Evolutionary conservation across 2,329 filamentous ascomycete species (phyloP).

Genomic region (Colletotrichum kahawae): DNA sequence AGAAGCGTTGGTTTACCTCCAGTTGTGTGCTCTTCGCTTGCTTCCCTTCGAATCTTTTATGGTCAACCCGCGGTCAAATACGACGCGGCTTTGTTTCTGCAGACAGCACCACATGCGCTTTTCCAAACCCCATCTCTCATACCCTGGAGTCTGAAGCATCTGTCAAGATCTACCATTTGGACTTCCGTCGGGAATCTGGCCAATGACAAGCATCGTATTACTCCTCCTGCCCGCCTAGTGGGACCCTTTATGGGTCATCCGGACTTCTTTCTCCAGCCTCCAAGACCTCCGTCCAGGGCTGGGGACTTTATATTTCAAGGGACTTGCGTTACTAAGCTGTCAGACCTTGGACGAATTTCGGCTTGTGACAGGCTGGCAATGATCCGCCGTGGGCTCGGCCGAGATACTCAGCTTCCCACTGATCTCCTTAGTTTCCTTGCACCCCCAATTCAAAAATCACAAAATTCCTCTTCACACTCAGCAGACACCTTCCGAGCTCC

Average conservation of each 20-base stretch:
- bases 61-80: neutral
- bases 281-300: neutral
- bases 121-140: neutral
- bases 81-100: neutral
- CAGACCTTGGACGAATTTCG: neutral
- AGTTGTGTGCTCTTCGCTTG: neutral
- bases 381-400: neutral
- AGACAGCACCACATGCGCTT: neutral
- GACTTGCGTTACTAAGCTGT: neutral
- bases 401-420: neutral
- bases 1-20: neutral
- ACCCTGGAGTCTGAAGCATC: neutral
- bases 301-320: neutral
- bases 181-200: neutral
- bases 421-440: neutral
- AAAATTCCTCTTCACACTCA: neutral
- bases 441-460: neutral
- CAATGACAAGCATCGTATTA: neutral
- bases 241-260: neutral
- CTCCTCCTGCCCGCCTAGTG: neutral
- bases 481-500: neutral
- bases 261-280: neutral
- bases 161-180: neutral
- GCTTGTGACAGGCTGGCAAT: neutral
- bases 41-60: too few relatives aligned